Conservation (phyloP, 2,329 filamentous ascomycete genomes). For the Phialophora tarda region DNA sequence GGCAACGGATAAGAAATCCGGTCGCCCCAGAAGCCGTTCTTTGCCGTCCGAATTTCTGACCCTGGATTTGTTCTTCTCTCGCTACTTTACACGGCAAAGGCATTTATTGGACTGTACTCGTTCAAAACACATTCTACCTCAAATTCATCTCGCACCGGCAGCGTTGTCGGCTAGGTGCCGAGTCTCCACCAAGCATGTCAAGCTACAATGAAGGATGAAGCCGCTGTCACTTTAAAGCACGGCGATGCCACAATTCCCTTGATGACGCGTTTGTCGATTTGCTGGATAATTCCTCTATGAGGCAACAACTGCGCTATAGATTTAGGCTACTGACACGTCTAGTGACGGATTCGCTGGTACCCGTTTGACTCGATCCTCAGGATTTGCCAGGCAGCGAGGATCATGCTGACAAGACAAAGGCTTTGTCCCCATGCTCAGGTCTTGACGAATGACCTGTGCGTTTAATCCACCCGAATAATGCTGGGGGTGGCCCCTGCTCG, state of each 20-base stretch:
- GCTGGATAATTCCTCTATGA: not conserved
- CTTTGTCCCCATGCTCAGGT: not conserved
- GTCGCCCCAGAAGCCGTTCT: not conserved
- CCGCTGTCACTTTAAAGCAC: not conserved
- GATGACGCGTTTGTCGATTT: not conserved
- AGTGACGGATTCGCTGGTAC: not conserved
- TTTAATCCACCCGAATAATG: not conserved
- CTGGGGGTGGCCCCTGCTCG: conserved; percentile 17
- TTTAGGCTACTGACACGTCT: not conserved
- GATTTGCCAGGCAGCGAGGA: not conserved
- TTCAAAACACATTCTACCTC: not conserved
- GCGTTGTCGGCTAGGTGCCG: not conserved
- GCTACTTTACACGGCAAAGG: not conserved
- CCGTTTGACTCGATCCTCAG: not conserved
- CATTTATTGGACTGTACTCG: not conserved
- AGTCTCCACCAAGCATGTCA: not conserved
- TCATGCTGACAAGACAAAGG: not conserved
- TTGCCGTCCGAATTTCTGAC: not conserved
- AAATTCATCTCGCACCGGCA: no score
- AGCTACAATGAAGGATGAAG: not conserved
- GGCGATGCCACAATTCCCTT: not conserved
- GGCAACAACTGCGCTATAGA: no score
- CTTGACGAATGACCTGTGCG: not conserved
- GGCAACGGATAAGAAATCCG: not conserved
- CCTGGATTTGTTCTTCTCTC: not conserved